A percentile compares a stretch with the other conserved stretches of the same genome.
Conservation (phyloP, 768 basidiomycete species). For the Leucocoprinus sp. region DNA sequence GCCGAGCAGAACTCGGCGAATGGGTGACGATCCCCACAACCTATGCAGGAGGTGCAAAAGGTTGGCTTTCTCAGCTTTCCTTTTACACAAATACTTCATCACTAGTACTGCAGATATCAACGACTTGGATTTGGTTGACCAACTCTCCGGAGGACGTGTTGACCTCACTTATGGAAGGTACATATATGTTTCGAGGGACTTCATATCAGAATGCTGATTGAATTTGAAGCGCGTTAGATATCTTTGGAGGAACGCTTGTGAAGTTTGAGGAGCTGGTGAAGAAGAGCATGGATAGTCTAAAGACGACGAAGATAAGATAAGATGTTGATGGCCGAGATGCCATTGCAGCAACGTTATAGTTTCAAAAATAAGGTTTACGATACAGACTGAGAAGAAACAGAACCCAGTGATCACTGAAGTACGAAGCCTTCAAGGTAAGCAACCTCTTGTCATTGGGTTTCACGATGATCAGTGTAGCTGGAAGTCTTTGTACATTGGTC, state of each 20-base stretch:
- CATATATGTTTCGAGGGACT: not conserved
- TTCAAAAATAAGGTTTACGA: conserved; percentile 36
- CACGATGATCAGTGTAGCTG: not conserved
- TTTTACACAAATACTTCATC: not conserved
- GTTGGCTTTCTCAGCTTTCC: conserved; percentile 28
- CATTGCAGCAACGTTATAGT: conserved; percentile 37
- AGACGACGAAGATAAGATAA: conserved; percentile 21
- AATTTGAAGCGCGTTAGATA: conserved; percentile 44
- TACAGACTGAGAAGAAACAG: conserved; percentile 22
- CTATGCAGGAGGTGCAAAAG: conserved; percentile 94
- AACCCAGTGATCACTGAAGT: conserved; percentile 27
- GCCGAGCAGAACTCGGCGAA: conserved; percentile 64
- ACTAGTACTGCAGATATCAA: conserved; percentile 45
- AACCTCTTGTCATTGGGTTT: conserved; percentile 16
- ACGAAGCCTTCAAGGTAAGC: conserved; percentile 40
- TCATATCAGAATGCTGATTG: not conserved
- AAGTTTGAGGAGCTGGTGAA: conserved; percentile 48
- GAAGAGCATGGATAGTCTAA: conserved; percentile 14
- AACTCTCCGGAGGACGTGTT: conserved; percentile 74
- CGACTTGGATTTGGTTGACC: conserved; percentile 76
- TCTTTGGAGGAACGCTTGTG: conserved; percentile 62
- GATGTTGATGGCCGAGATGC: conserved; percentile 14
- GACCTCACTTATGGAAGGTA: conserved; percentile 85
- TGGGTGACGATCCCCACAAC: conserved; percentile 92
- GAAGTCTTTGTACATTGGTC: not conserved